Evolutionary conservation across 1,139 yeast genomes (phyloP).

Genomic region (Taiozyma sp.): DNA sequence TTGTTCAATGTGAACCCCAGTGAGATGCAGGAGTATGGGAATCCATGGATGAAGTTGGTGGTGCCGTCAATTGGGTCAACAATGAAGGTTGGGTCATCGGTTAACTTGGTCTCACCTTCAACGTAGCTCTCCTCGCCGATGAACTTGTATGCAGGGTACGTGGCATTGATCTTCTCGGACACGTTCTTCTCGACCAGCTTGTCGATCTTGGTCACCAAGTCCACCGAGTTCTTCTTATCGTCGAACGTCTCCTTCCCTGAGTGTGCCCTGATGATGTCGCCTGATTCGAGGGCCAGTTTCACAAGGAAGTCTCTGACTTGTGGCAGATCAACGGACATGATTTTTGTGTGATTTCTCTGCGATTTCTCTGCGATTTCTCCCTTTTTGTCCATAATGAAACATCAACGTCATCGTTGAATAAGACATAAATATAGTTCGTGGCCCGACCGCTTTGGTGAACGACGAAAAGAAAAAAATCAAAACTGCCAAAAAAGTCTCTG

Average conservation of each 20-base stretch:
- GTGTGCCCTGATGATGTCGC: constrained; percentile 40
- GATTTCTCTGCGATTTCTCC: no score
- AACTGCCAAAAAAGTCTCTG: no score
- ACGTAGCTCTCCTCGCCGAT: constrained; percentile 56
- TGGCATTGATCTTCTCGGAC: constrained; percentile 28
- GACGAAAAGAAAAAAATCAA: neutral
- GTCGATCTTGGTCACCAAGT: constrained; percentile 54
- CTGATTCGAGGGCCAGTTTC: constrained; percentile 45
- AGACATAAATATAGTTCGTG: neutral
- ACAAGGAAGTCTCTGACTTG: constrained; percentile 40
- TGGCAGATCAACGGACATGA: constrained; percentile 25
- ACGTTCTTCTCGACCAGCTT: constrained; percentile 48
- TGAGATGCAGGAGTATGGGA: constrained; percentile 57
- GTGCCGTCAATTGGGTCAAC: constrained; percentile 64
- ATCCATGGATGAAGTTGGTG: constrained; percentile 54
- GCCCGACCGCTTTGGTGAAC: neutral
- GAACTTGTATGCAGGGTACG: constrained; percentile 45
- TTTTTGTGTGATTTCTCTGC: no score
- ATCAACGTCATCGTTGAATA: no score
- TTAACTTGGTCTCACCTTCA: constrained; percentile 39
- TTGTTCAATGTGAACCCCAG: constrained; percentile 47
- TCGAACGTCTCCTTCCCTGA: constrained; percentile 45
- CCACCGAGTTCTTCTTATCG: constrained; percentile 53
- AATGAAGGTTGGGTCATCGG: constrained; percentile 52
- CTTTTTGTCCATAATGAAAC: no score